Conservation (phyloP, 129 eudicot species). For the Ambrosia trifida region DNA sequence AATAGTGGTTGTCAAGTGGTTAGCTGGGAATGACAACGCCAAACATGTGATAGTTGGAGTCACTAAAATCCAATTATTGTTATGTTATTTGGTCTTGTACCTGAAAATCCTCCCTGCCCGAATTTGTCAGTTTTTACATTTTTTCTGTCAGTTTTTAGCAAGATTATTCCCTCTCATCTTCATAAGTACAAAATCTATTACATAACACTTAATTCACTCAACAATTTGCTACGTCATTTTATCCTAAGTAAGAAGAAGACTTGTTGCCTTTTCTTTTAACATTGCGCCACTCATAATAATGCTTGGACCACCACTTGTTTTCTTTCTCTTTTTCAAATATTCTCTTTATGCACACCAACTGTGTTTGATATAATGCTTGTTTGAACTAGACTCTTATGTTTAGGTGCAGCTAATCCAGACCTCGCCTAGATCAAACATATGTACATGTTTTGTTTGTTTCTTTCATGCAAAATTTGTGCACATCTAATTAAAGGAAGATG, state of each 20-base stretch:
- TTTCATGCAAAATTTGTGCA: background rate
- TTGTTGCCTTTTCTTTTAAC: conserved; percentile 6
- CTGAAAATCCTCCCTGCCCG: too few species aligned
- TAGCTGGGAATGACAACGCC: too few species aligned
- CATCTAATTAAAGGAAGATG: background rate
- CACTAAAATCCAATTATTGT: too few species aligned
- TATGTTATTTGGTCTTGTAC: too few species aligned
- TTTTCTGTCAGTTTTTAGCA: too few species aligned
- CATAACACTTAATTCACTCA: background rate
- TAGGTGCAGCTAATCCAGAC: conserved; percentile 10
- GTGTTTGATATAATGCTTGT: conserved; percentile 40
- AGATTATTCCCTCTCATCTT: too few species aligned
- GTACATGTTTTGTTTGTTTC: background rate
- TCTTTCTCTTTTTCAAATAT: background rate
- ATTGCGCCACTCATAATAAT: conserved; percentile 34
- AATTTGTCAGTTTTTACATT: too few species aligned
- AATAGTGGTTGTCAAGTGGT: too few species aligned
- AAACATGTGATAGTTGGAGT: too few species aligned
- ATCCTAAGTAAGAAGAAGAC: too few species aligned
- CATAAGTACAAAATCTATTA: too few species aligned
- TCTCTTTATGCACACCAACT: conserved; percentile 19
- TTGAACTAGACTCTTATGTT: conserved; percentile 8
- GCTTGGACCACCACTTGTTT: conserved; percentile 46
- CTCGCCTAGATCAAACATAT: conserved; percentile 14
- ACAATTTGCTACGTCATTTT: conserved; percentile 23